Evolutionary conservation across 306 rosid species (phyloP).

Genomic region (Astragalus glycyphyllos): DNA sequence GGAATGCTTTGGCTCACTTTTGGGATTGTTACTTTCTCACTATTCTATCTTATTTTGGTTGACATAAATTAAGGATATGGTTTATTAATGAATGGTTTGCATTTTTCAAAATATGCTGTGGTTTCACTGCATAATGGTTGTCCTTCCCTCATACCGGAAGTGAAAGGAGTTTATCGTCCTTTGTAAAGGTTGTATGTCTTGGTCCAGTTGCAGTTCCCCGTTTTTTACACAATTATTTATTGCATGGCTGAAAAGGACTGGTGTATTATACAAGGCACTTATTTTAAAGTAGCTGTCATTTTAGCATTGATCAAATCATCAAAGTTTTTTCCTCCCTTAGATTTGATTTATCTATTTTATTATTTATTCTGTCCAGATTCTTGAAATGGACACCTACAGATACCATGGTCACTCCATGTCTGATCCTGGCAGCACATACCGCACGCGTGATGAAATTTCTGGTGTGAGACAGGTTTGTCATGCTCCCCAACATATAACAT

Average conservation of each 20-base stretch:
- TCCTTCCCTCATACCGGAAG: constrained; percentile 12
- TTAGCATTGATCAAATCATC: constrained; percentile 30
- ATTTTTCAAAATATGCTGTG: constrained; percentile 8
- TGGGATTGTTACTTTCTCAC: not conserved
- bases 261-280: constrained; percentile 6
- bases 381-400: constrained; percentile 98
- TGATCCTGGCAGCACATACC: constrained; percentile 99
- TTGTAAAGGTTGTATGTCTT: constrained; percentile 3
- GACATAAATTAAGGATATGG: not conserved
- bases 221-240: not conserved
- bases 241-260: not conserved
- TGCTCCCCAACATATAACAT: not conserved
- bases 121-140: not conserved
- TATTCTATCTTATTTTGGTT: not conserved
- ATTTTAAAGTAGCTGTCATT: constrained; percentile 9
- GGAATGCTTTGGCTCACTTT: constrained; percentile 5
- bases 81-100: not conserved
- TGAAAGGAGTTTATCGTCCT: not conserved
- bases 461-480: constrained; percentile 88
- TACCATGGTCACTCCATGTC: constrained; percentile 99
- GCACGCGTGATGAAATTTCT: constrained; percentile 96
- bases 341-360: constrained; percentile 32
- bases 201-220: not conserved
- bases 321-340: constrained; percentile 10
- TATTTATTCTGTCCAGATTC: constrained; percentile 67